Percentiles rank a stretch among this genome's conserved stretches.
These are phyloP conservation scores for Betula pendula DNA, from an alignment of 306 rosid species.

Conservation along the genomic window DNA sequence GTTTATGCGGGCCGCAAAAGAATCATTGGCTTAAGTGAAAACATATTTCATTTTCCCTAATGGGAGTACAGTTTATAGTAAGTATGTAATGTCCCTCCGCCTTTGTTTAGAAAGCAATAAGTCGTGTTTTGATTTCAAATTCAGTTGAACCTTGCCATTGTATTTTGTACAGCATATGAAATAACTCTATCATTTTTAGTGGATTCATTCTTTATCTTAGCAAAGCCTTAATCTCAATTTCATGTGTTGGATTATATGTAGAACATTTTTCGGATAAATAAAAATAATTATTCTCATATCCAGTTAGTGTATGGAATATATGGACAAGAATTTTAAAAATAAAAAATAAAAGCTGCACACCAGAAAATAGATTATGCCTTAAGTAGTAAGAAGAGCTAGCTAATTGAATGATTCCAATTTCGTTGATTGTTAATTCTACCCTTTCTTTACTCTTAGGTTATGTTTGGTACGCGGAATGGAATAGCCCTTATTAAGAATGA, in stretches of 20 bases:
- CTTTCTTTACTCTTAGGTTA: not conserved
- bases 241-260: not conserved
- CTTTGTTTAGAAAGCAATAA: constrained; percentile 4
- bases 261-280: not conserved
- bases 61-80: not conserved
- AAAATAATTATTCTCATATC: not conserved
- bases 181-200: not conserved
- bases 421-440: not conserved
- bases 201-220: not conserved
- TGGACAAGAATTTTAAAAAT: not conserved
- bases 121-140: not conserved
- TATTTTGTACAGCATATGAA: not conserved
- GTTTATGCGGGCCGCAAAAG: not conserved
- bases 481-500: no score
- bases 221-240: not conserved
- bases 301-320: not conserved
- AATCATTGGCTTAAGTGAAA: not conserved
- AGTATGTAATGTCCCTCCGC: not conserved
- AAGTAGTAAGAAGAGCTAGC: not conserved
- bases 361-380: not conserved
- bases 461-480: no score
- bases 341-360: not conserved
- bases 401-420: constrained; percentile 5
- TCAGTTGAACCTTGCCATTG: not conserved
- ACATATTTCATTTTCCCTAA: not conserved